Conservation (phyloP, 768 basidiomycete species). For the Favolaschia claudopus region DNA sequence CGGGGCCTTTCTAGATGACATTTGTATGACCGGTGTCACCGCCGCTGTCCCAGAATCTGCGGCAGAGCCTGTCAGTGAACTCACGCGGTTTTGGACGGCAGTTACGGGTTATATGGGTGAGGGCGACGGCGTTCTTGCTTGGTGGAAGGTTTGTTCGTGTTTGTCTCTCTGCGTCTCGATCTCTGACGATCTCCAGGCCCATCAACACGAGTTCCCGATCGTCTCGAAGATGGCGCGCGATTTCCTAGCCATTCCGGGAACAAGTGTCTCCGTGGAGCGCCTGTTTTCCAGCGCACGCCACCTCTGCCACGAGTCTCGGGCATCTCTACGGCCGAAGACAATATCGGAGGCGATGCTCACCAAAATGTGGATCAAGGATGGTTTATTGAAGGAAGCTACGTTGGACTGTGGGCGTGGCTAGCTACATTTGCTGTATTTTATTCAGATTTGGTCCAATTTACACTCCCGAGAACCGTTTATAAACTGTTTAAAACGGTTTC, state of each 20-base stretch:
- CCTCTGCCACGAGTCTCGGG: not conserved
- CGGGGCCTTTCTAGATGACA: constrained; percentile 1
- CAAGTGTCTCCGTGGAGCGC: not conserved
- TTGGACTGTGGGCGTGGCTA: too few species aligned
- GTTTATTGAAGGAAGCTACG: not conserved
- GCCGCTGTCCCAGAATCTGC: too few species aligned
- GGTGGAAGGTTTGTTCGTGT: too few species aligned
- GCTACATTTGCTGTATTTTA: too few species aligned
- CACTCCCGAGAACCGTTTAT: too few species aligned
- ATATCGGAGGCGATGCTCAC: not conserved
- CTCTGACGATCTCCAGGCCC: not conserved
- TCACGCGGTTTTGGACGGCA: too few species aligned
- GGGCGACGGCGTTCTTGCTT: too few species aligned
- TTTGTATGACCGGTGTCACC: constrained; percentile 12
- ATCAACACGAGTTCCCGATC: not conserved
- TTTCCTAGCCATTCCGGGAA: constrained; percentile 1
- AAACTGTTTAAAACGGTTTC: too few species aligned
- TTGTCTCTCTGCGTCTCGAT: too few species aligned
- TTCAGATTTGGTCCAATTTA: too few species aligned
- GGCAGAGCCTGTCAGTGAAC: too few species aligned
- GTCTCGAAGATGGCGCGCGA: not conserved
- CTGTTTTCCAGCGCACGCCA: not conserved
- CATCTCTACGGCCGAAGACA: not conserved
- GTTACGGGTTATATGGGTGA: too few species aligned
- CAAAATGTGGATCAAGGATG: constrained; percentile 3